Evolutionary conservation across 805 yeast genomes (phyloP).

Genomic region (Teunomyces pallodes): DNA sequence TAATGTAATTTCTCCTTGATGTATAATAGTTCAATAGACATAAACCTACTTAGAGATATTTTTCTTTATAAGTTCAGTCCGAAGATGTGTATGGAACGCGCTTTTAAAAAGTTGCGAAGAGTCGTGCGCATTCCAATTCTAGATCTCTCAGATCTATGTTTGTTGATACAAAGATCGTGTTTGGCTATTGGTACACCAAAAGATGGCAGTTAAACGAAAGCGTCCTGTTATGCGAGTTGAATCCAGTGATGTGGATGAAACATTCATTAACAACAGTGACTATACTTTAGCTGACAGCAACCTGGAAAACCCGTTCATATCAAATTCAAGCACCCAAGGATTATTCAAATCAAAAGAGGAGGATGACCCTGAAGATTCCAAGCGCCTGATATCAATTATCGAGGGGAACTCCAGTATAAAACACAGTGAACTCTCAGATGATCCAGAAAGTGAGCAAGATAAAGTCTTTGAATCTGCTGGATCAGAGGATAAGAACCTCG

Average conservation of each 20-base stretch:
- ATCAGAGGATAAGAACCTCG: conserved; percentile 1
- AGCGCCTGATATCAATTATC: not conserved
- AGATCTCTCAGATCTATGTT: not conserved
- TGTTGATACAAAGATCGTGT: not conserved
- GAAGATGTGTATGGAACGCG: not conserved
- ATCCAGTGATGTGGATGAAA: conserved; percentile 20
- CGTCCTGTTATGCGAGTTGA: conserved; percentile 10
- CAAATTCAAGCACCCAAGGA: not conserved
- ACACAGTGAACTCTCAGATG: not conserved
- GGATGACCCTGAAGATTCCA: not conserved
- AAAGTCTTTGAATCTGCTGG: not conserved
- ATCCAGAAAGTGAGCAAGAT: not conserved
- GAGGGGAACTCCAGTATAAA: not conserved
- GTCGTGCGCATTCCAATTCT: not conserved
- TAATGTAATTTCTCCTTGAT: not conserved
- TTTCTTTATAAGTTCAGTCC: no score
- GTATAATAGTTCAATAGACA: conserved; percentile 6
- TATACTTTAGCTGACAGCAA: conserved; percentile 11
- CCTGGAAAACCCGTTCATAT: conserved; percentile 5
- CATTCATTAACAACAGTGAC: conserved; percentile 43
- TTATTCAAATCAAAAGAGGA: conserved; percentile 1
- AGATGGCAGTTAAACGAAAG: conserved; percentile 11
- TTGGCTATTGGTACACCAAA: not conserved
- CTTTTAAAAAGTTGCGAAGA: not conserved
- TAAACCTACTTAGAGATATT: not conserved